Base-by-base conservation (phyloP, 805 yeast species). In the Sungouiozyma ichnusensis region DNA sequence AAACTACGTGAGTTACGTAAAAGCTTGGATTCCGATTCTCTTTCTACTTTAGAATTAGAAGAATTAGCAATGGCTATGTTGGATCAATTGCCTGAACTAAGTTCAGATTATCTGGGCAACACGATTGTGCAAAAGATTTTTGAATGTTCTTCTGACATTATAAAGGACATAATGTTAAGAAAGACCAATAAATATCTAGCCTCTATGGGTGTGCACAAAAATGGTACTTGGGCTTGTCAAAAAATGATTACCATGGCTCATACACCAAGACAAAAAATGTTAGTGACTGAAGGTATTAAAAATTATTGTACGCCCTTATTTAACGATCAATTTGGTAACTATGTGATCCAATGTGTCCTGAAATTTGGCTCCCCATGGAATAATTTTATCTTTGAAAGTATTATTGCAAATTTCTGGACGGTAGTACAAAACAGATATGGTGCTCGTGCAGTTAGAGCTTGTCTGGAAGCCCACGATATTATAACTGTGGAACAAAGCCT, bases 211-310 rank as follows among this genome's bases (percentile, higher is more conserved):
- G 81, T 86, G 43, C 98, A 92, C 66, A 92, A 92, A 57, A 92
- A 92, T 61, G 98, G 98, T 47, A 92, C 98, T 4, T 92, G 98
- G 98, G 97, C 97, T 2, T 94, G 95, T 18, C 98, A 92, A 63
- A 92, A 90, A 63, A 81, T 92, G 62, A 87, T 92, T 51, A 82
- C 79, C 49, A 79, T 79, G 36, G 81, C 86, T 3, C 64, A 71
- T 48, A 77, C 77, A 38, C 77, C 71, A 36, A 71, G 75, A 38
- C 85, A 79, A 53, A 81, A 76, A 60, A 65, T 70, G 51, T 58
- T 82, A 38, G 83, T 92, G 36, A 78, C 81, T 7, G 67, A 74
- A 19, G 75, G 86, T 34, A 71, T 92, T 48, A 74, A 76, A 45
- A 92, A 94, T 1, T 87, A 82, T 55, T 76, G 92, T 37, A 85